These are phyloP conservation scores for Cyclotella atomus DNA, from an alignment of 108 stramenopile genomes.

Conservation along the genomic window DNA sequence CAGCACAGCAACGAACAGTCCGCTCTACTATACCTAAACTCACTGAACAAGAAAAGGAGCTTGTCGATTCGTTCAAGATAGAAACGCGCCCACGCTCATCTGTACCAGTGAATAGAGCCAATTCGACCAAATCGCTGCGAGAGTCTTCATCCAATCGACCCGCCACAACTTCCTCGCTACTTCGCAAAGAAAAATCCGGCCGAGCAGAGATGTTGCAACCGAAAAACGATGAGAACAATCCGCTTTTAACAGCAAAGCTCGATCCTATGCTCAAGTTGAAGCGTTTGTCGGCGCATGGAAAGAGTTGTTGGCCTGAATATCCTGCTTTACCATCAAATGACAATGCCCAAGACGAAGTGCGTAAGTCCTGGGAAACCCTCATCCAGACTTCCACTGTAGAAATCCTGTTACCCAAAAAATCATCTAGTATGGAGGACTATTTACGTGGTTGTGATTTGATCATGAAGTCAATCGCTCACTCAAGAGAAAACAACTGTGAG, in stretches of 20 bases:
- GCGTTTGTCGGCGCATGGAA: slow-evolving; percentile 25
- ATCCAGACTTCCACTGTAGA: slow-evolving; percentile 50
- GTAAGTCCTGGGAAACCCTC: slow-evolving; percentile 69
- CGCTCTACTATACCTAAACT: slow-evolving; percentile 66
- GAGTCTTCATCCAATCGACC: neutral
- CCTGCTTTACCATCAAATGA: slow-evolving; percentile 75
- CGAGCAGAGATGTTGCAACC: neutral
- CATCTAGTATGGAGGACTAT: slow-evolving; percentile 77
- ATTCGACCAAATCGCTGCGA: neutral
- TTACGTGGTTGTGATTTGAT: slow-evolving; percentile 68
- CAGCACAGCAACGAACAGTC: slow-evolving; percentile 82
- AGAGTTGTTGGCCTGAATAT: slow-evolving; percentile 77
- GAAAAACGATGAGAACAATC: slow-evolving; percentile 22
- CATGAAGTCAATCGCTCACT: slow-evolving; percentile 58
- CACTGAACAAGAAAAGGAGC: slow-evolving; percentile 22
- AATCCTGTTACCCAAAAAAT: slow-evolving; percentile 69
- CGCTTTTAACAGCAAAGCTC: slow-evolving; percentile 18
- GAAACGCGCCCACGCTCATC: slow-evolving; percentile 19
- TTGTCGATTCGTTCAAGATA: slow-evolving; percentile 20
- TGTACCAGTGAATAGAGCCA: neutral
- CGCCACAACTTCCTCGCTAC: neutral
- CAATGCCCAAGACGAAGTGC: slow-evolving; percentile 42
- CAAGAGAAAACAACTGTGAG: slow-evolving; percentile 44
- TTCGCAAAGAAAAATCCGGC: neutral
- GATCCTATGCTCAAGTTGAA: slow-evolving; percentile 36